Conservation (phyloP, 257 asterid genomes). For the Capsicum chinense region DNA sequence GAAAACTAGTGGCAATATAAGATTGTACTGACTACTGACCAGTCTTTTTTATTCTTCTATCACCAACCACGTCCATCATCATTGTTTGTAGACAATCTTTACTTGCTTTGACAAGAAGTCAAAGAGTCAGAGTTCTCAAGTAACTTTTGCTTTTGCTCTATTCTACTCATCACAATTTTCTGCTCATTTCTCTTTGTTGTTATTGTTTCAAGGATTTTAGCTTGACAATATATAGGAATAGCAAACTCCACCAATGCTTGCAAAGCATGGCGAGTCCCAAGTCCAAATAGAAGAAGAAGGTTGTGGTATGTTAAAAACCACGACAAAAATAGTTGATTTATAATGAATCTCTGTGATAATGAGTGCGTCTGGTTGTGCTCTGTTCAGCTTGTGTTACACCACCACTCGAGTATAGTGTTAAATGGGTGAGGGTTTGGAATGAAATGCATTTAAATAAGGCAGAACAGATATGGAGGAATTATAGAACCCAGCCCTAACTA, state of each 20-base stretch:
- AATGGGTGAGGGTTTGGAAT: not conserved
- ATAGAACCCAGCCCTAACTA: not conserved
- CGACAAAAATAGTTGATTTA: not conserved
- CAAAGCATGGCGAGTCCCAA: not conserved
- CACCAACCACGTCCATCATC: not conserved
- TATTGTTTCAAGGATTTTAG: not conserved
- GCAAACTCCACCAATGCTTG: not conserved
- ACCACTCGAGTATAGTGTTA: not conserved
- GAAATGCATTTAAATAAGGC: not conserved
- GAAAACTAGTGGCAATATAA: not conserved
- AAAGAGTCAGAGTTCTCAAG: not conserved
- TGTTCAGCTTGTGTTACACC: not conserved
- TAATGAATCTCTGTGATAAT: not conserved
- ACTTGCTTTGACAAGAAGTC: not conserved
- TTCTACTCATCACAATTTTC: not conserved
- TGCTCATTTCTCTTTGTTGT: not conserved
- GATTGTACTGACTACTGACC: not conserved
- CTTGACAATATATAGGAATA: not conserved
- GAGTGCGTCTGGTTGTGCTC: not conserved
- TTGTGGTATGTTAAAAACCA: not conserved
- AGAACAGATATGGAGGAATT: not conserved
- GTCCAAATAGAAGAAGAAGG: not conserved
- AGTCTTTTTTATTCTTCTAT: not conserved
- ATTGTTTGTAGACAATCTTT: not conserved
- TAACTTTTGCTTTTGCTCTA: not conserved